Evolutionary conservation across 495 filamentous ascomycete genomes (phyloP).

Genomic region (Coniosporium apollinis): DNA sequence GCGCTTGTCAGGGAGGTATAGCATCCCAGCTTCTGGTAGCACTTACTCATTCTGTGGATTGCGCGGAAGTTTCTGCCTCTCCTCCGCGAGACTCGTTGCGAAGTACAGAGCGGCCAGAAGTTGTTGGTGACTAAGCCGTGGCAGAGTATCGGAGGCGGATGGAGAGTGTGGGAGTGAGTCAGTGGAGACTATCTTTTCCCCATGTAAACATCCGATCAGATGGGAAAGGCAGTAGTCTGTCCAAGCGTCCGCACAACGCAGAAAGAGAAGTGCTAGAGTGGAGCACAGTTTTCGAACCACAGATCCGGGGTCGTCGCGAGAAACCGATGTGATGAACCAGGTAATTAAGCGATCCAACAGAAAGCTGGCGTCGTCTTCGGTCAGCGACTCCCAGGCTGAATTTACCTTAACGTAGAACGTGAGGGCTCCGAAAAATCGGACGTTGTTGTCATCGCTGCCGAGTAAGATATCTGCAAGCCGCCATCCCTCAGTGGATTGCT

Average conservation of each 20-base stretch:
- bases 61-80: too few relatives aligned
- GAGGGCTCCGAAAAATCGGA: slow-evolving; percentile 85
- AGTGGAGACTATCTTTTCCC: too few relatives aligned
- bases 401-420: slow-evolving; percentile 91
- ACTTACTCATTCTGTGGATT: too few relatives aligned
- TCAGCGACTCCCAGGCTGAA: slow-evolving; percentile 52
- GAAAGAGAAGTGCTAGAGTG: slow-evolving; percentile 62
- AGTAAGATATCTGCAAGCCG: slow-evolving; percentile 62
- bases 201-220: too few relatives aligned
- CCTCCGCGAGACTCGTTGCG: slow-evolving; percentile 53
- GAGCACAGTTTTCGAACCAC: slow-evolving; percentile 73
- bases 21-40: too few relatives aligned
- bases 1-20: too few relatives aligned
- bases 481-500: slow-evolving; percentile 70
- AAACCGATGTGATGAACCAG: slow-evolving; percentile 41
- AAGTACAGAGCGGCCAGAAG: slow-evolving; percentile 54
- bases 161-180: too few relatives aligned
- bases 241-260: slow-evolving; percentile 55
- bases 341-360: slow-evolving; percentile 54
- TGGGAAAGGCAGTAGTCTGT: too few relatives aligned
- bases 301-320: slow-evolving; percentile 39
- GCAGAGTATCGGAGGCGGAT: too few relatives aligned
- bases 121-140: slow-evolving; percentile 34
- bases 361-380: slow-evolving; percentile 39
- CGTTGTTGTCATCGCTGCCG: slow-evolving; percentile 42